These are phyloP conservation scores for Clonostachys rosea DNA, from an alignment of 2,329 filamentous ascomycete genomes.

Conservation along the genomic window DNA sequence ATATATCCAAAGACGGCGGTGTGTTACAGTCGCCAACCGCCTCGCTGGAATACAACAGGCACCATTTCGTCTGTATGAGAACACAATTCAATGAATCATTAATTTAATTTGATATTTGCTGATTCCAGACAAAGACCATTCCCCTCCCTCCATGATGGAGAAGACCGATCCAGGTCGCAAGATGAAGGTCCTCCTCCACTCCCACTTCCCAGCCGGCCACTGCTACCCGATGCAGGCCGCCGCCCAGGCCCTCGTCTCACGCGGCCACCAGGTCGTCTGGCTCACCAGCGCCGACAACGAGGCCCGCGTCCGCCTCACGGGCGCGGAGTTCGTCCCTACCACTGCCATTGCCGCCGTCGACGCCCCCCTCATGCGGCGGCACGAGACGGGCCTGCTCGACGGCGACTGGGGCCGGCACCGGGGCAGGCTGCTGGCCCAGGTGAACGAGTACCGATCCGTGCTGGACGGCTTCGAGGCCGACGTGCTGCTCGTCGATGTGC, in stretches of 20 bases:
- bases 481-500: constrained; percentile 28
- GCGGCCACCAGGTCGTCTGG: constrained; percentile 31
- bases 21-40: too few species aligned
- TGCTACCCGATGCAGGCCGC: constrained; percentile 31
- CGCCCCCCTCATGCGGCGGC: constrained; percentile 14
- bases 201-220: constrained; percentile 31
- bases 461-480: constrained; percentile 19
- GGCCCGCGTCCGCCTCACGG: constrained; percentile 21
- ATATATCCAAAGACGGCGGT: too few species aligned
- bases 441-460: constrained; percentile 24
- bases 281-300: constrained; percentile 25
- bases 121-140: too few species aligned
- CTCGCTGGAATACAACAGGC: too few species aligned
- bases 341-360: constrained; percentile 20
- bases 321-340: constrained; percentile 24
- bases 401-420: constrained; percentile 13
- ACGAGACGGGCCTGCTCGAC: constrained; percentile 23
- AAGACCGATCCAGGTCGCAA: background rate
- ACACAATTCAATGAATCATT: too few species aligned
- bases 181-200: constrained; percentile 32
- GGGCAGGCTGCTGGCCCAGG: constrained; percentile 23
- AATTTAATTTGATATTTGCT: too few species aligned
- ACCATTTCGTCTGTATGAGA: too few species aligned
- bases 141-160: too few species aligned
- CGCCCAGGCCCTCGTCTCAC: constrained; percentile 25